Evolutionary conservation across 2,329 filamentous ascomycete genomes (phyloP).

Genomic region (Coleophoma eucalyptorum): DNA sequence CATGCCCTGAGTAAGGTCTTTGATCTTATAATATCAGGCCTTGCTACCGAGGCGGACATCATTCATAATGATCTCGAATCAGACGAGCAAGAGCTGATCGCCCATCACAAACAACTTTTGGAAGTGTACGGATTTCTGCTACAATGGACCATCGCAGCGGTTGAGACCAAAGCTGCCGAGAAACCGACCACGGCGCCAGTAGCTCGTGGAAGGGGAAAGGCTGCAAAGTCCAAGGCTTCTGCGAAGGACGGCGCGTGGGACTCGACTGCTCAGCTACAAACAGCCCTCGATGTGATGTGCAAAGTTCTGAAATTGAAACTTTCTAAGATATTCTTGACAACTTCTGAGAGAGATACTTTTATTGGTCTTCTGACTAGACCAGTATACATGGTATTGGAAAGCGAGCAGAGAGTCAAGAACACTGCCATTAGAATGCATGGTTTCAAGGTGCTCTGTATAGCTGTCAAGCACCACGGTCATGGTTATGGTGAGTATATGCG

Average conservation of each 20-base stretch:
- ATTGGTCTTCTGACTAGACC: conserved; percentile 88
- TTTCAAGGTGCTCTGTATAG: conserved; percentile 94
- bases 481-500: conserved; percentile 69
- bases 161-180: conserved; percentile 89
- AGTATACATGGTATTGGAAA: conserved; percentile 91
- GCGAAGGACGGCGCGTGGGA: conserved; percentile 82
- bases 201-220: conserved; percentile 69
- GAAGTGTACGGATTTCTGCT: conserved; percentile 93
- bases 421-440: conserved; percentile 91
- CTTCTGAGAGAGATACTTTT: conserved; percentile 93
- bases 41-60: conserved; percentile 80
- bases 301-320: conserved; percentile 93
- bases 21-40: conserved; percentile 81
- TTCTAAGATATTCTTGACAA: conserved; percentile 89
- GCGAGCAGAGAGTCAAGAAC: conserved; percentile 86
- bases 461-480: conserved; percentile 96
- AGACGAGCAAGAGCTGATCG: conserved; percentile 83
- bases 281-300: conserved; percentile 89
- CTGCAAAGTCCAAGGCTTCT: conserved; percentile 71
- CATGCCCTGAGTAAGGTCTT: conserved; percentile 89
- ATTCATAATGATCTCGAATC: conserved; percentile 82
- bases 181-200: conserved; percentile 72
- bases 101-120: conserved; percentile 85
- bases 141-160: conserved; percentile 93
- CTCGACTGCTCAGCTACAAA: conserved; percentile 81